Percentiles rank a stretch among this genome's conserved stretches.
phyloP scores from a whole-genome alignment of 2,329 filamentous ascomycete species.

The Paecilomyces dactylethromorphus region DNA sequence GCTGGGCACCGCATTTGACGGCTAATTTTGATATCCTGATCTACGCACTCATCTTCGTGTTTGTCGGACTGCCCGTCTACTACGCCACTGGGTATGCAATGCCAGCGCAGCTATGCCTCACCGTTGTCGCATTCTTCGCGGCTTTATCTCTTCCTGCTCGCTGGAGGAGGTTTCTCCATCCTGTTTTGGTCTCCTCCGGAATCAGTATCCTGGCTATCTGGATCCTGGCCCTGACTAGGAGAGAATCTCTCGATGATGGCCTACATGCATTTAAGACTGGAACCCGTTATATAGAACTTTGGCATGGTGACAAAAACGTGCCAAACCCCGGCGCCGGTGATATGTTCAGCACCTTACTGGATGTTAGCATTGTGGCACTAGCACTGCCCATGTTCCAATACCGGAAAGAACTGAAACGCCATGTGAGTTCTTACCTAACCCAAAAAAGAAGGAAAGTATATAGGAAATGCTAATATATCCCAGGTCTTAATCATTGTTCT shows the following conservation, averaged over 20 bases:
- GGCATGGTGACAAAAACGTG: neutral
- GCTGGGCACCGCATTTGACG: neutral
- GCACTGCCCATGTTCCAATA: neutral
- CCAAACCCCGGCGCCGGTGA: neutral
- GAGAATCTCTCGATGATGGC: neutral
- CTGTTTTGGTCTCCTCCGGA: neutral
- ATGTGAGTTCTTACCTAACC: neutral
- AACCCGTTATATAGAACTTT: neutral
- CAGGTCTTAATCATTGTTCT: neutral
- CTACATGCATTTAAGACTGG: neutral
- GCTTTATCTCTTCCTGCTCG: neutral
- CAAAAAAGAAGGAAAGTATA: neutral
- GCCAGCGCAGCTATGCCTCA: neutral
- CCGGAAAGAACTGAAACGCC: neutral
- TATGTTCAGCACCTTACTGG: neutral
- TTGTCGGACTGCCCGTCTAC: neutral
- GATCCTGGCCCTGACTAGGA: neutral
- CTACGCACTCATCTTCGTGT: neutral
- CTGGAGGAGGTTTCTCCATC: neutral
- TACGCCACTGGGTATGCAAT: neutral
- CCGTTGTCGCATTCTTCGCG: neutral
- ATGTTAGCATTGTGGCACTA: neutral
- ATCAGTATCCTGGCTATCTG: neutral
- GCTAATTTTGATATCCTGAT: neutral
- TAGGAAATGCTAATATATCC: neutral